Percentiles rank a stretch among this genome's conserved stretches.
These are phyloP conservation scores for Handroanthus guayacan DNA, from an alignment of 257 asterid species.

Conservation along the genomic window DNA sequence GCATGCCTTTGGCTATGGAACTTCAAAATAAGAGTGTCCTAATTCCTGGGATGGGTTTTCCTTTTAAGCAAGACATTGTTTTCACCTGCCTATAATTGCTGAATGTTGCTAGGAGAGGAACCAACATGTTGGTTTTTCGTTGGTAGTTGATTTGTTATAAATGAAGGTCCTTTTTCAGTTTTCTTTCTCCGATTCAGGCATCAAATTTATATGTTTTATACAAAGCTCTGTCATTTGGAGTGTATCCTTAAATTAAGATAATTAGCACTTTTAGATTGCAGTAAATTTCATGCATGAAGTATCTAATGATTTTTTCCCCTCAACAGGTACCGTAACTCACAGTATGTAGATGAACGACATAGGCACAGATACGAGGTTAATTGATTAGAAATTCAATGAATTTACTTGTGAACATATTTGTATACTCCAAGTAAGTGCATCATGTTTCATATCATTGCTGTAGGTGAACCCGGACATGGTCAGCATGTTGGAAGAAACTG, in stretches of 20 bases:
- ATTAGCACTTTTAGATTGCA: neutral
- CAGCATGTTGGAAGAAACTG: slow-evolving; percentile 70
- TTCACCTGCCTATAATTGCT: no score
- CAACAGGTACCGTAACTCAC: slow-evolving; percentile 69
- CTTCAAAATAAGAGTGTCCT: no score
- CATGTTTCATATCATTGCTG: slow-evolving; percentile 37
- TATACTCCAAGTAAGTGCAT: neutral
- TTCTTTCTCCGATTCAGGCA: neutral
- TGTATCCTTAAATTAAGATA: slow-evolving; percentile 9
- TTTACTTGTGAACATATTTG: slow-evolving; percentile 21
- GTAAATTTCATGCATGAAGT: slow-evolving; percentile 10
- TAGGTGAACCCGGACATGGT: slow-evolving; percentile 93
- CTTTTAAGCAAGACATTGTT: no score
- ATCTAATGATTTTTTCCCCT: slow-evolving; percentile 32
- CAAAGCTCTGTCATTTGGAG: neutral
- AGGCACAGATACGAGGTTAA: slow-evolving; percentile 96
- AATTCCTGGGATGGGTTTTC: no score
- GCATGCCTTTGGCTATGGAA: no score
- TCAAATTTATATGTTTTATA: neutral
- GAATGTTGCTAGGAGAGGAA: no score
- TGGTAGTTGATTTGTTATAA: neutral
- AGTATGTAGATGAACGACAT: slow-evolving; percentile 86
- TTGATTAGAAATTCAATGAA: slow-evolving; percentile 21
- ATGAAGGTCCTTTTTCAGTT: neutral
- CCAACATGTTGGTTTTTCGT: no score